These are phyloP conservation scores for Leccinellum luteum DNA, from an alignment of 768 basidiomycete species.

Conservation along the genomic window DNA sequence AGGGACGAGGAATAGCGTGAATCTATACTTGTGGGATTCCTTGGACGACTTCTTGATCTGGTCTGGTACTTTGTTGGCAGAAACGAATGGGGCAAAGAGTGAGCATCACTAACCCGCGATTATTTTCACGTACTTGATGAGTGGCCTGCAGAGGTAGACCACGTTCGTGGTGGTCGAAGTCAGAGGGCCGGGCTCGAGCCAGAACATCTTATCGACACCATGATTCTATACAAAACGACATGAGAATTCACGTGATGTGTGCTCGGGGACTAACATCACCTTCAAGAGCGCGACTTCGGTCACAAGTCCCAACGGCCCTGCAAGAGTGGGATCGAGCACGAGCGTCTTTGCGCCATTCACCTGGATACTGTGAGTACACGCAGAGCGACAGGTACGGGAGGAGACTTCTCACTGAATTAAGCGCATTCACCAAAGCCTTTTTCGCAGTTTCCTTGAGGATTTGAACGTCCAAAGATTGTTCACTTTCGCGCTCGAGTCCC, in stretches of 20 bases:
- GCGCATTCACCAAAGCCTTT: conserved; percentile 77
- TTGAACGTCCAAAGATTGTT: conserved; percentile 53
- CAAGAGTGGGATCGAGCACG: conserved; percentile 83
- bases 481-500: conserved; percentile 33
- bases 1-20: conserved; percentile 86
- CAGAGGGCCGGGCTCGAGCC: conserved; percentile 90
- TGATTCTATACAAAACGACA: conserved; percentile 68
- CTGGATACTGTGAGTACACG: conserved; percentile 36
- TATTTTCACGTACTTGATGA: conserved; percentile 80
- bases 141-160: conserved; percentile 89
- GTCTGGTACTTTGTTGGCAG: conserved; percentile 49
- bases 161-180: conserved; percentile 83
- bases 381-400: background rate
- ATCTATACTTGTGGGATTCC: conserved; percentile 74
- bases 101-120: conserved; percentile 71
- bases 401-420: conserved; percentile 66
- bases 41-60: conserved; percentile 84
- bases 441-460: conserved; percentile 75
- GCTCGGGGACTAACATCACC: conserved; percentile 42
- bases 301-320: conserved; percentile 92
- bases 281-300: conserved; percentile 92
- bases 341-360: conserved; percentile 95
- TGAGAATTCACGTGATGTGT: conserved; percentile 5
- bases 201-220: conserved; percentile 99
- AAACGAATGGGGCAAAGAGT: background rate